Conservation (phyloP, 352 stramenopile species). For the Pythium aphanidermatum region DNA sequence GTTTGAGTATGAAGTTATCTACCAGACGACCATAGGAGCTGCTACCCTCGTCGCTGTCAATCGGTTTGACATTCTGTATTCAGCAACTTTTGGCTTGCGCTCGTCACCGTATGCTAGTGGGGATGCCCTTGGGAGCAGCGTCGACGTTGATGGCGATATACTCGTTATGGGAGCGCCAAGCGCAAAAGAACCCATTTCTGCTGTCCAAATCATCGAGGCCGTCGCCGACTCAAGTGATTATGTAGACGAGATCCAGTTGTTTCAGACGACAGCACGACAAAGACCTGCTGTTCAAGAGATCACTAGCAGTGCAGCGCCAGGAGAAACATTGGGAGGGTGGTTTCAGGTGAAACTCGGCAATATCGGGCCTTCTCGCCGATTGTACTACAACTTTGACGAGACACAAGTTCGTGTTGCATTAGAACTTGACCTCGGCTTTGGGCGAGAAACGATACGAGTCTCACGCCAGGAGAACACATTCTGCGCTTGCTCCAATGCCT, state of each 20-base stretch:
- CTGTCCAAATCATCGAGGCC: constrained; percentile 64
- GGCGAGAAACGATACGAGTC: constrained; percentile 47
- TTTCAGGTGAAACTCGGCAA: constrained; percentile 57
- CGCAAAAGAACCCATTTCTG: constrained; percentile 47
- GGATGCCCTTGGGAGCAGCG: constrained; percentile 54
- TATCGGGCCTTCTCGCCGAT: constrained; percentile 44
- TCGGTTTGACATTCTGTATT: constrained; percentile 66
- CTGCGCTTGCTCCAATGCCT: constrained; percentile 64
- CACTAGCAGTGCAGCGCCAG: constrained; percentile 54
- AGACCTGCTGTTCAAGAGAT: constrained; percentile 64
- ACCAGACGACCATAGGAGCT: constrained; percentile 33
- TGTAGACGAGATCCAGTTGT: constrained; percentile 67
- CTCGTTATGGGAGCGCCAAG: constrained; percentile 61
- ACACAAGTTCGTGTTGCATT: constrained; percentile 59
- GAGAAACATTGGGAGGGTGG: constrained; percentile 62
- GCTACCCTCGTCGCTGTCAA: constrained; percentile 42
- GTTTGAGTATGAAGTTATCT: constrained; percentile 60
- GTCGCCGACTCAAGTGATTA: constrained; percentile 42
- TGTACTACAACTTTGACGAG: constrained; percentile 67
- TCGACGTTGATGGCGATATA: constrained; percentile 60
- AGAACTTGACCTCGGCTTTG: constrained; percentile 74
- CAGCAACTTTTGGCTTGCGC: constrained; percentile 57
- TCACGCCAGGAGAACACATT: constrained; percentile 53
- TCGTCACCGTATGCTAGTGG: constrained; percentile 48
- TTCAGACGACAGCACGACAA: constrained; percentile 46